These are phyloP conservation scores for Carex myosuroides DNA, from an alignment of 176 grass and related monocot species.

Conservation along the genomic window DNA sequence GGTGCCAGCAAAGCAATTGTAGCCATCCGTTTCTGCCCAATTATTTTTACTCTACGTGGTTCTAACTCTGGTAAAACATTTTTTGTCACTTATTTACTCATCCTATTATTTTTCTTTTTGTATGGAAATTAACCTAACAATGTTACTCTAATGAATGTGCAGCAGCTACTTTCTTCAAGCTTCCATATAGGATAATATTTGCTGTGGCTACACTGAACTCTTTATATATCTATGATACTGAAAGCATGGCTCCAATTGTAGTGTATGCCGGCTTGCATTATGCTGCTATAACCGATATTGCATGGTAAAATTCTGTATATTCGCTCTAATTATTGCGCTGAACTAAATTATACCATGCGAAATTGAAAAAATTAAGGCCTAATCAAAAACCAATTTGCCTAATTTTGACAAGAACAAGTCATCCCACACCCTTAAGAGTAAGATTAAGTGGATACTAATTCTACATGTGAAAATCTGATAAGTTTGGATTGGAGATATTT, in stretches of 20 bases:
- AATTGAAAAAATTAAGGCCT: background rate
- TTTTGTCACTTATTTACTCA: background rate
- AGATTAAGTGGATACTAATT: background rate
- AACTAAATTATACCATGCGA: background rate
- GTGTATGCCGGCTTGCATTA: slow-evolving; percentile 91
- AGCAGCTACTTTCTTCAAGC: slow-evolving; percentile 81
- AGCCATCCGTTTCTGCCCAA: slow-evolving; percentile 77
- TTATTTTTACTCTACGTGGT: slow-evolving; percentile 55
- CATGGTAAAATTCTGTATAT: slow-evolving; percentile 46
- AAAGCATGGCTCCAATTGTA: slow-evolving; percentile 69
- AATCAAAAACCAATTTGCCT: background rate
- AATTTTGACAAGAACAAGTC: background rate
- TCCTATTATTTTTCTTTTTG: slow-evolving; percentile 1
- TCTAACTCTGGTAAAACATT: slow-evolving; percentile 54
- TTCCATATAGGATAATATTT: slow-evolving; percentile 86
- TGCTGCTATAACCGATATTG: slow-evolving; percentile 95
- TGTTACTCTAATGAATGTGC: background rate
- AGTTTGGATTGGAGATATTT: background rate
- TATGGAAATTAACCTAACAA: background rate
- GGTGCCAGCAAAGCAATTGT: slow-evolving; percentile 86
- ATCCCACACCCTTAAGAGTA: background rate
- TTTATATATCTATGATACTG: slow-evolving; percentile 84
- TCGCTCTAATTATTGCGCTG: background rate
- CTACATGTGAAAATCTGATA: background rate
- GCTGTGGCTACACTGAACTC: slow-evolving; percentile 86